Evolutionary conservation across 352 stramenopile genomes (phyloP), one percentile per base, ranked within the genome.

Genomic region (Phytophthora europaea): DNA sequence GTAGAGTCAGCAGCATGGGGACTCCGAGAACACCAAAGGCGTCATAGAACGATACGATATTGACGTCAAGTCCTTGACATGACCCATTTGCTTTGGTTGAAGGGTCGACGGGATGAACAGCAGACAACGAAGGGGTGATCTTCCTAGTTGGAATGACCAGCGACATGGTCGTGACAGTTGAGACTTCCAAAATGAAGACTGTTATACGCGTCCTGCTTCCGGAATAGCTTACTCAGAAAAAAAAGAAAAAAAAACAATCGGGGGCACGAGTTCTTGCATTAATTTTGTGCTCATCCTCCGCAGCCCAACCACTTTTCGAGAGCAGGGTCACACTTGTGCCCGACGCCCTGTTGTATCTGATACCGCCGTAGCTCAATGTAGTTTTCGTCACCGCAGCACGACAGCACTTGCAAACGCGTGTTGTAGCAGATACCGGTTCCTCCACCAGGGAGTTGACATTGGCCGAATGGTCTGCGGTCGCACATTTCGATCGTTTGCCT

Each of bases 351-450:
- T 55, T 65, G 40, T 22, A 76, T 73, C 70, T 76, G 70, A 6
- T 65, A 65, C 26, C 28, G 34, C 6, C 70, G 70, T 12, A 73
- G 45, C 26, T 57, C 57, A 13, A 76, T 73, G 34, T 73, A 76
- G 26, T 69, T 47, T 28, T 56, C 57, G 59, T 73, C 58, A n/a
- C 59, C 58, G 15, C 56, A 64, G n/a, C 70, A 76, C 13, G 64
- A 64, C 5, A 76, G 57, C 5, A 76, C 70, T 56, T 76, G 64
- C 70, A 76, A 73, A 6, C 70, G 70, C 5, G 51, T 73, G 28
- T 73, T 76, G 51, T 72, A 64, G 62, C 68, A 75, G 8, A 76
- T 72, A 22, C 69, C 63, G n/a, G 8, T 62, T 4, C 10, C 0
- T 8, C 68, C 68, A 34, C 18, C 33, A 10, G 61, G 55, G 10